Base-by-base conservation (phyloP, 2,329 filamentous ascomycete species). In the Fonsecaea monophora region DNA sequence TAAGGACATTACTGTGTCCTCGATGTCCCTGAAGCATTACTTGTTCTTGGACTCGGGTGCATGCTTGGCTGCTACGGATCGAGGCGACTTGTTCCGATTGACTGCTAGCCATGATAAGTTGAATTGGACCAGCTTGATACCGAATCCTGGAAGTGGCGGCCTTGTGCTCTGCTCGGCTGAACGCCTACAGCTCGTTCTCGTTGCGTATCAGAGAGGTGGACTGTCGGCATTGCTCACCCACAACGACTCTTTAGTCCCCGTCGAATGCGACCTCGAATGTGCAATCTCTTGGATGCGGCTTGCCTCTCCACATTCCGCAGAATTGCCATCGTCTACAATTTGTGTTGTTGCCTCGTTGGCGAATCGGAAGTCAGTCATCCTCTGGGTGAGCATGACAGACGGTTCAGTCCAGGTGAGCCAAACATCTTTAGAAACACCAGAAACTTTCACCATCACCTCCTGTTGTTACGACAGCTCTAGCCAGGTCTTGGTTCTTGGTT, bases 391-490 rank as follows among this genome's bases (percentile, higher is more conserved):
- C 21, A 32, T 45, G 21, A 30, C 53, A 25, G 59, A 59, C 38
- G 38, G 3, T 9, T 60, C 62, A n/a, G 13, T 62, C 37, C 18
- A 53, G 48, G 25, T 59, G 38, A 53, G 54, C 10, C 32, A 67
- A 10, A 68, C 65, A 10, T 68, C 68, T 8, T 64, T 79, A 65
- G 56, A 67, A 73, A 37, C 82, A 5, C 81, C 83, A 4, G 71
- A 79, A 2, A 79, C 78, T 4, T 86, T 87, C 61, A 74, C 81
- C 1, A 80, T 87, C 13, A 86, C 85, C 18, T 84, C 83, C 68
- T 83, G 84, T 40, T 67, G 40, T 42, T 71, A 72, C 57, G 56
- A 70, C 55, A 25, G 42, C n/a, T 13, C 45, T 6, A 62, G 73
- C 69, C 12, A 72, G 77, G 9, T 77, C 77, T 62, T 72, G 85